Evolutionary conservation across 169 alveolate genomes (phyloP).

Genomic region (Plasmodium chabaudi): DNA sequence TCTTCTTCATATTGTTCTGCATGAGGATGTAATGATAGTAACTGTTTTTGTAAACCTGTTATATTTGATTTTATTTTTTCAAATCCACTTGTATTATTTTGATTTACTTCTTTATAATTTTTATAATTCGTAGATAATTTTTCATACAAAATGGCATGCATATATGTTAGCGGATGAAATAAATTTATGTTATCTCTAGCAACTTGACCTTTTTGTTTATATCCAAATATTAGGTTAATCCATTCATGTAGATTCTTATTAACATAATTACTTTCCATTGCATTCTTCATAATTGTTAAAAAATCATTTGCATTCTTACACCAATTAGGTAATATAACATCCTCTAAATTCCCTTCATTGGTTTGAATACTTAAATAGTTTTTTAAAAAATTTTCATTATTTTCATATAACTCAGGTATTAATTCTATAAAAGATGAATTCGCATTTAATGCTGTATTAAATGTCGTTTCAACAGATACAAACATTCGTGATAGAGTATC

Average conservation of each 20-base stretch:
- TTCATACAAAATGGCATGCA: conserved; percentile 79
- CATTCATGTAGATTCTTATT: conserved; percentile 93
- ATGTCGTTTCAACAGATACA: conserved; percentile 81
- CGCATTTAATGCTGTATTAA: conserved; percentile 83
- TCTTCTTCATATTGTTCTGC: conserved; percentile 8
- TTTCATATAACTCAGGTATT: conserved; percentile 95
- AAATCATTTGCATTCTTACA: conserved; percentile 83
- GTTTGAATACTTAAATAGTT: conserved; percentile 88
- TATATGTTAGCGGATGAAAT: conserved; percentile 93
- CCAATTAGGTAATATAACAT: conserved; percentile 93
- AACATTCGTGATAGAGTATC: conserved; percentile 89
- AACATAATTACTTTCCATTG: conserved; percentile 96
- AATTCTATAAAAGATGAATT: conserved; percentile 93
- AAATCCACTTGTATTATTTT: conserved; percentile 36
- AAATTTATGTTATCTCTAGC: conserved; percentile 84
- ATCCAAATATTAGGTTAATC: conserved; percentile 98
- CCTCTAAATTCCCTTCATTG: conserved; percentile 83
- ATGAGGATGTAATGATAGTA: too few relatives aligned
- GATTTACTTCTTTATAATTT: neutral
- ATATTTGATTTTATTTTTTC: conserved; percentile 2
- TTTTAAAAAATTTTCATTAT: conserved; percentile 88
- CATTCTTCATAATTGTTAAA: conserved; percentile 88
- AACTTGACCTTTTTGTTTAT: conserved; percentile 84
- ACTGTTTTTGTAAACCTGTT: too few relatives aligned
- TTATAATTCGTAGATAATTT: conserved; percentile 19